These are phyloP conservation scores for Populus deltoides DNA, from an alignment of 345 rosid species.

Conservation along the genomic window DNA sequence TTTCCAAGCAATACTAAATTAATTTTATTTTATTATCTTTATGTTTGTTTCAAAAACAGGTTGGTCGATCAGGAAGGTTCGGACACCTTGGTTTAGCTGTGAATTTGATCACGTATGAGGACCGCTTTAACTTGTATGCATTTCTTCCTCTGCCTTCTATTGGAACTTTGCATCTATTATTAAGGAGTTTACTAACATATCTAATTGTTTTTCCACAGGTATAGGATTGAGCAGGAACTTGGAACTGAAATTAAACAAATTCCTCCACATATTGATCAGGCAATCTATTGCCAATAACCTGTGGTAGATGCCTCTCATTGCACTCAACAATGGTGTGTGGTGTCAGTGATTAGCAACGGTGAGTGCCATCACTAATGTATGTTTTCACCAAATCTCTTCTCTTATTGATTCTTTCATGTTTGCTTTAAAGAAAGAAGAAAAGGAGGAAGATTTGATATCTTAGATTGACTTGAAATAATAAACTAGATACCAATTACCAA, in stretches of 20 bases:
- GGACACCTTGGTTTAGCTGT: constrained; percentile 99
- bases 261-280: constrained; percentile 92
- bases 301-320: constrained; percentile 20
- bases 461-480: neutral
- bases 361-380: constrained; percentile 22
- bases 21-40: neutral
- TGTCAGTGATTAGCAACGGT: constrained; percentile 37
- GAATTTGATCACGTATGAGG: constrained; percentile 97
- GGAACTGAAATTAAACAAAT: constrained; percentile 99
- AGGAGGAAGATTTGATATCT: neutral
- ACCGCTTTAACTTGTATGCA: constrained; percentile 91
- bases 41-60: constrained; percentile 39
- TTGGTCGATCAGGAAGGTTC: constrained; percentile 98
- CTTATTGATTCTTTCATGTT: neutral
- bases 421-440: neutral
- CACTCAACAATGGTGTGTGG: constrained; percentile 23
- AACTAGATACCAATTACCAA: neutral
- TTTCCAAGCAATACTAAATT: neutral
- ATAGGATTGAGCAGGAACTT: constrained; percentile 99
- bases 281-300: constrained; percentile 77
- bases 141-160: neutral
- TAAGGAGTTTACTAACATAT: neutral
- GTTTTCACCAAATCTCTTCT: neutral
- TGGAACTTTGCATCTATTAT: neutral
- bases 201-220: constrained; percentile 53